Percentiles rank a stretch among this genome's conserved stretches.
These are phyloP conservation scores for Nemania bipapillata DNA, from an alignment of 2,329 filamentous ascomycete genomes.

Conservation along the genomic window DNA sequence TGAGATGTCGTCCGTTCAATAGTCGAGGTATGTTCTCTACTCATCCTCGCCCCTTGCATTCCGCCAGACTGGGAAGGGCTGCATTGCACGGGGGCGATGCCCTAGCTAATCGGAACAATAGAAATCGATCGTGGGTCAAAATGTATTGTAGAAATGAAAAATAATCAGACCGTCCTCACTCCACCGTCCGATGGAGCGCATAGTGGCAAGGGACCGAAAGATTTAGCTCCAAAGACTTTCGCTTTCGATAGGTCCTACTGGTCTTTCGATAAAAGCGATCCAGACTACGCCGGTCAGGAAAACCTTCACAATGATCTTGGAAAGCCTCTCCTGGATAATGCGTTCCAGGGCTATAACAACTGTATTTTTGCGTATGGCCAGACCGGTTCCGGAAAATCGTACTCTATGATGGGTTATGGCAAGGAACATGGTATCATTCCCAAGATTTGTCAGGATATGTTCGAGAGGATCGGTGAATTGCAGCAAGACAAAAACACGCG, in stretches of 20 bases:
- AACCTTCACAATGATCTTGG: conserved; percentile 89
- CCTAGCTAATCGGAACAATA: conserved; percentile 54
- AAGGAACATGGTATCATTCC: conserved; percentile 96
- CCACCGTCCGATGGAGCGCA: conserved; percentile 72
- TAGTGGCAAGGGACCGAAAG: conserved; percentile 73
- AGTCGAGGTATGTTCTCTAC: conserved; percentile 74
- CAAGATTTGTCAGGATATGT: conserved; percentile 97
- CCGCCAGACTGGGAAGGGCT: neutral
- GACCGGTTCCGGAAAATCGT: conserved; percentile 97
- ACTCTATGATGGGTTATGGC: conserved; percentile 99
- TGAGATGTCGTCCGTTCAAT: conserved; percentile 95
- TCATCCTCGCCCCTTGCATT: neutral
- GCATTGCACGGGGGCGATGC: neutral
- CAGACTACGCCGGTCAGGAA: conserved; percentile 88
- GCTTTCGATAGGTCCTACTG: conserved; percentile 98
- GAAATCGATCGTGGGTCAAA: conserved; percentile 90
- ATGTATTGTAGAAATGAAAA: conserved; percentile 98
- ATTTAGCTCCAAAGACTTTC: conserved; percentile 81
- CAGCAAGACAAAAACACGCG: conserved; percentile 78
- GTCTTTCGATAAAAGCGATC: conserved; percentile 87
- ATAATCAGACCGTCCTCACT: conserved; percentile 84
- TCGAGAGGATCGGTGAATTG: conserved; percentile 79
- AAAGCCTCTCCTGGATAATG: conserved; percentile 92
- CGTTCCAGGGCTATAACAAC: conserved; percentile 98
- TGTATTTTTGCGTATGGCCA: conserved; percentile 99